Conservation (phyloP, 2,329 filamentous ascomycete species). For the Alternaria sp. region DNA sequence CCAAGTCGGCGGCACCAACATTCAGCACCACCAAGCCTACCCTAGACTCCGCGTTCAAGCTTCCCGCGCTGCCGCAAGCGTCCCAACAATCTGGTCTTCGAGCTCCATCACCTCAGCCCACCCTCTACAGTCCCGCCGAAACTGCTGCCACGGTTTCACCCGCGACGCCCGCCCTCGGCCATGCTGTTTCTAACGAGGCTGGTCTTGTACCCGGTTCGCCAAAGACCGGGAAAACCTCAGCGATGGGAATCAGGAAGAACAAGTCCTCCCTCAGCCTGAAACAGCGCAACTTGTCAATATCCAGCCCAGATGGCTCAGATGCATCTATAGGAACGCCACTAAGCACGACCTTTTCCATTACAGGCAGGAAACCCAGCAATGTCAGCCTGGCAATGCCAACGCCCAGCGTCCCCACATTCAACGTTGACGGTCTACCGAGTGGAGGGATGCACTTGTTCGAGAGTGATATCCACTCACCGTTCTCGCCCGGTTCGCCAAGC, state of each 20-base stretch:
- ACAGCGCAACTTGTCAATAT: constrained; percentile 73
- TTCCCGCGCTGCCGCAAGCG: constrained; percentile 40
- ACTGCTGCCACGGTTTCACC: constrained; percentile 50
- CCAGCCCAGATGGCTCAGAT: constrained; percentile 66
- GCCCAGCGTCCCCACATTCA: constrained; percentile 68
- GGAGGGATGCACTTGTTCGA: constrained; percentile 84
- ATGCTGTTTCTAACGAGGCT: constrained; percentile 54
- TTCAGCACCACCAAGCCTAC: constrained; percentile 34
- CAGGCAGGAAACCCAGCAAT: constrained; percentile 56
- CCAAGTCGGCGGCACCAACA: constrained; percentile 45
- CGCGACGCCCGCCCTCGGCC: constrained; percentile 43
- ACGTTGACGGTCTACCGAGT: constrained; percentile 61
- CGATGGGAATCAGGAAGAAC: constrained; percentile 54
- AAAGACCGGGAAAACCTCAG: constrained; percentile 39
- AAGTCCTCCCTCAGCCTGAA: constrained; percentile 69
- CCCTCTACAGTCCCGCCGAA: constrained; percentile 51
- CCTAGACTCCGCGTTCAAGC: constrained; percentile 39
- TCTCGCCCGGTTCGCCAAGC: constrained; percentile 69
- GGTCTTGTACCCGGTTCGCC: constrained; percentile 46
- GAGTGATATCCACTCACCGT: constrained; percentile 74
- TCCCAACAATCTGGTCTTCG: constrained; percentile 31
- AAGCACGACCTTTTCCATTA: constrained; percentile 68
- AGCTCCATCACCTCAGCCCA: constrained; percentile 41
- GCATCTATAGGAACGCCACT: constrained; percentile 76
- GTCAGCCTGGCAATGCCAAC: constrained; percentile 72